These are phyloP conservation scores for Boletus eberwhitei DNA, from an alignment of 768 basidiomycete genomes.

Conservation along the genomic window DNA sequence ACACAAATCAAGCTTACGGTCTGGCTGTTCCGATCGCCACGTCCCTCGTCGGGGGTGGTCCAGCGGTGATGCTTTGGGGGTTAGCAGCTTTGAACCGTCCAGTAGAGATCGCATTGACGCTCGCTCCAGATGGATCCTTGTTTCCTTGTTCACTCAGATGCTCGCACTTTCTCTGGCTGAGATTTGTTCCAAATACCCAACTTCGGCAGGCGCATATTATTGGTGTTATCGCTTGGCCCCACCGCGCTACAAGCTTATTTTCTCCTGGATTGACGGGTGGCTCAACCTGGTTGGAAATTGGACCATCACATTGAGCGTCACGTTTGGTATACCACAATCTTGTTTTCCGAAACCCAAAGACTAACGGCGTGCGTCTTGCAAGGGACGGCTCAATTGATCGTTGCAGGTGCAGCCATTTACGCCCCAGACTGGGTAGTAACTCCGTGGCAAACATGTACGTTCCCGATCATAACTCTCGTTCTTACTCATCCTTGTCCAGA, in stretches of 20 bases:
- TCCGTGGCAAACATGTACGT: slow-evolving; percentile 58
- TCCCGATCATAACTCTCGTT: neutral
- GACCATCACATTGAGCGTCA: slow-evolving; percentile 64
- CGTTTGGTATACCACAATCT: slow-evolving; percentile 41
- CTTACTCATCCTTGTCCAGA: slow-evolving; percentile 30
- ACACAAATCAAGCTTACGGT: slow-evolving; percentile 43
- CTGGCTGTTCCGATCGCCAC: slow-evolving; percentile 57
- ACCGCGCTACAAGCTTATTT: slow-evolving; percentile 45
- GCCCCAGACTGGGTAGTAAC: slow-evolving; percentile 56
- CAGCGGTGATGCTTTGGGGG: slow-evolving; percentile 60
- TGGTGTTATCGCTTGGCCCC: slow-evolving; percentile 63
- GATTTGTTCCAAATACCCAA: slow-evolving; percentile 59
- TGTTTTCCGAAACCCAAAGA: neutral
- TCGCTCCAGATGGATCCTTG: slow-evolving; percentile 44
- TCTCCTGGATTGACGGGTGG: slow-evolving; percentile 71
- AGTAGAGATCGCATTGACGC: neutral
- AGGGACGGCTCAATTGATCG: slow-evolving; percentile 58
- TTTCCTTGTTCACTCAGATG: slow-evolving; percentile 45
- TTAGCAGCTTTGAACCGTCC: slow-evolving; percentile 16
- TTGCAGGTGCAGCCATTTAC: slow-evolving; percentile 57
- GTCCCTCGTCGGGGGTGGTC: slow-evolving; percentile 51
- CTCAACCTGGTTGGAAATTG: slow-evolving; percentile 65
- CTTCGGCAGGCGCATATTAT: slow-evolving; percentile 61
- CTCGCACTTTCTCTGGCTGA: slow-evolving; percentile 56
- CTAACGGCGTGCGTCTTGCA: slow-evolving; percentile 2